Evolutionary conservation across 352 stramenopile genomes (phyloP), one percentile per base, ranked within the genome.

Genomic region (Phytophthora podocarpi): DNA sequence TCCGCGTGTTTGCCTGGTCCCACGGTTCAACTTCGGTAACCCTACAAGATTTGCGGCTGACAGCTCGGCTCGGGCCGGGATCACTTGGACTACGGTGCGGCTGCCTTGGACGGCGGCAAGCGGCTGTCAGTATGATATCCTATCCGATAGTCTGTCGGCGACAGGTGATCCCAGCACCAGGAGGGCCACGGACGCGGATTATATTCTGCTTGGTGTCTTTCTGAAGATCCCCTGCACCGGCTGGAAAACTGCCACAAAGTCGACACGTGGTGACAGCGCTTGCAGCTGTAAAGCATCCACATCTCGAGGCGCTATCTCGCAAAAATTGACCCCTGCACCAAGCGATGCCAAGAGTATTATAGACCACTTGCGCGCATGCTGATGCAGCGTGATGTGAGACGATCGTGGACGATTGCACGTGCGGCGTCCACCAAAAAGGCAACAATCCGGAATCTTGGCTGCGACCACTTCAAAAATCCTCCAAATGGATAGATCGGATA

Each of bases 401-500:
- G 48, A 65, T 52, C n/a, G 23, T 12, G n/a, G 13, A 53, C 48
- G 55, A 61, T 53, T 51, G 30, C 41, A 62, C 32, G 32, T n/a
- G 7, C 7, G 26, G 59, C 28, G 59, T 10, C 52, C 30, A 64
- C 21, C 18, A 59, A 52, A 16, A 15, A 23, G 5, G 5, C 15
- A 20, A 8, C 35, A 41, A 18, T 39, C 18, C 10, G 18, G 54
- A 63, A 50, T 64, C 32, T 59, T 65, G n/a, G n/a, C 8, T 28
- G 35, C 23, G 18, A 41, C 49, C 35, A 63, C 41, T 53, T 64
- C 43, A 68, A 68, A 68, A 64, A 63, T 64, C 52, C 42, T 42
- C 20, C 9, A 68, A 68, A 21, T 15, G n/a, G 39, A 61, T 70
- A n/a, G 15, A 60, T 60, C 46, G 6, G 4, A 0, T 55, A 9